Percentiles rank a stretch among this genome's conserved stretches.
Evolutionary conservation across 2,329 filamentous ascomycete species (phyloP).

Genomic region (Sclerotiophoma versabilis): DNA sequence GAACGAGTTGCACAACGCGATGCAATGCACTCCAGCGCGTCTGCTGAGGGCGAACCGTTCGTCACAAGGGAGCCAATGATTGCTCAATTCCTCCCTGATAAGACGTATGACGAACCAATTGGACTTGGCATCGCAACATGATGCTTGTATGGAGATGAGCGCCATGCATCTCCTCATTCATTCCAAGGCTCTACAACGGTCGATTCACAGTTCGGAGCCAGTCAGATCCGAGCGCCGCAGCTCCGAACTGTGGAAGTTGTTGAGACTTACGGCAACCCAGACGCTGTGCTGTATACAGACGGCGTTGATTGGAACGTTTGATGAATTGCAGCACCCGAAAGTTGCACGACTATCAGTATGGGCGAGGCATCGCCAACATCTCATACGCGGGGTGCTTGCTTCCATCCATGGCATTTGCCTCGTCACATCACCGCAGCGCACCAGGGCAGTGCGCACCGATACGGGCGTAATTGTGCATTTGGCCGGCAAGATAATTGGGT

Average conservation of each 20-base stretch:
- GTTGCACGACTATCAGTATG: not conserved
- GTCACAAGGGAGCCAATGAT: conserved; percentile 1
- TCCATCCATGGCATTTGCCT: conserved; percentile 1
- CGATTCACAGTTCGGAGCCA: conserved; percentile 1
- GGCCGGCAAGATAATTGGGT: conserved; percentile 8
- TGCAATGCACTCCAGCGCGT: conserved; percentile 7
- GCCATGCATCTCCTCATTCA: conserved; percentile 1
- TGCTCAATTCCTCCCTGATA: conserved; percentile 13
- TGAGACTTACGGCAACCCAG: conserved; percentile 4
- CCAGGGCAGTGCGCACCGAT: not conserved
- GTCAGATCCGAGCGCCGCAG: not conserved
- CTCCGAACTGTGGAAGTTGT: conserved; percentile 1
- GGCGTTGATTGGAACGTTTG: conserved; percentile 5
- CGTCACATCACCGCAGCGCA: not conserved
- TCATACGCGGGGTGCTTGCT: too few species aligned
- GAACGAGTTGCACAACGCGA: conserved; percentile 9
- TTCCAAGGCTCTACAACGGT: conserved; percentile 1
- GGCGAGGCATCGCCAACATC: not conserved
- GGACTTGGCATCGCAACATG: not conserved
- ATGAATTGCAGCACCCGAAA: not conserved
- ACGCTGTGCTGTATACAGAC: not conserved
- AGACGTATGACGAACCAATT: conserved; percentile 10
- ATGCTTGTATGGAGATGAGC: conserved; percentile 13
- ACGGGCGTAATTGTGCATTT: conserved; percentile 1
- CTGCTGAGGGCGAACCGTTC: conserved; percentile 2